Evolutionary conservation across 2,329 filamentous ascomycete genomes (phyloP).

Genomic region (Gnomoniopsis sp.): DNA sequence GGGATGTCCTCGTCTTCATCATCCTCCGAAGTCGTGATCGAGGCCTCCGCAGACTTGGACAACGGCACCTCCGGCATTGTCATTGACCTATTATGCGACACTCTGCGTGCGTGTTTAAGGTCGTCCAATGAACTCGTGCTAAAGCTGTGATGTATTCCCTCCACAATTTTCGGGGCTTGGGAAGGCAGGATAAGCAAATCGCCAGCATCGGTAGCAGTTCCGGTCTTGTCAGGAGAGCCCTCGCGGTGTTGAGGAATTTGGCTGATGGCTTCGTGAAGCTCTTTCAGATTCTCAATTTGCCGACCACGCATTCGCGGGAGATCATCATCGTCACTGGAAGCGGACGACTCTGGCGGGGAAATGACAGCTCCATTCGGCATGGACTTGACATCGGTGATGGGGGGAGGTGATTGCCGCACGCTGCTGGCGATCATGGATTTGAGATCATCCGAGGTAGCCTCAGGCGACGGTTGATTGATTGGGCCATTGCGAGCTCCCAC

Average conservation of each 20-base stretch:
- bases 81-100: slow-evolving; percentile 50
- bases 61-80: slow-evolving; percentile 52
- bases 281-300: slow-evolving; percentile 51
- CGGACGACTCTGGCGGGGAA: slow-evolving; percentile 83
- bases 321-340: slow-evolving; percentile 81
- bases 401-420: slow-evolving; percentile 80
- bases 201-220: slow-evolving; percentile 25
- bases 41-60: slow-evolving; percentile 45
- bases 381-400: slow-evolving; percentile 64
- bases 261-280: slow-evolving; percentile 79
- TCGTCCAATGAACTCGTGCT: slow-evolving; percentile 44
- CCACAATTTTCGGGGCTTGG: slow-evolving; percentile 29
- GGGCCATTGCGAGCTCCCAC: slow-evolving; percentile 26
- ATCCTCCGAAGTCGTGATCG: slow-evolving; percentile 55
- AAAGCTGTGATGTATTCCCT: slow-evolving; percentile 43
- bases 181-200: slow-evolving; percentile 34
- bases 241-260: slow-evolving; percentile 67
- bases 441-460: slow-evolving; percentile 48
- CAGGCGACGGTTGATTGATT: slow-evolving; percentile 41
- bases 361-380: slow-evolving; percentile 85
- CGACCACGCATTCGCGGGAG: slow-evolving; percentile 43
- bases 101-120: slow-evolving; percentile 38
- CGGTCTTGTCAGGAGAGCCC: slow-evolving; percentile 47
- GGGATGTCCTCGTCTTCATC: slow-evolving; percentile 55
- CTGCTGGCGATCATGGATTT: slow-evolving; percentile 50